A percentile compares a stretch with the other conserved stretches of the same genome.
Conservation (phyloP, 2,329 filamentous ascomycete species). For the Byssothecium circinans region DNA sequence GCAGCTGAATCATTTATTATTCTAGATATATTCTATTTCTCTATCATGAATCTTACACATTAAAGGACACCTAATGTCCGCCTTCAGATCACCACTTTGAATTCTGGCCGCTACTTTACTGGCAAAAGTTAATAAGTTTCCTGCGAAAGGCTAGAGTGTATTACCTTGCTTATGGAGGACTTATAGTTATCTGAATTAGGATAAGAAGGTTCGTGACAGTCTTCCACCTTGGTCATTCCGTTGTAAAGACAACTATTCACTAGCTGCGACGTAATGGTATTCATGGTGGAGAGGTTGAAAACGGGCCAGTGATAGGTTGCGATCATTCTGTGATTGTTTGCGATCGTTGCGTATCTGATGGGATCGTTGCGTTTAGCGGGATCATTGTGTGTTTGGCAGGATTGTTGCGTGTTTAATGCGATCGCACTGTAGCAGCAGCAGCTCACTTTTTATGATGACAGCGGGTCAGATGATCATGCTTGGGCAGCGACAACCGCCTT, state of each 20-base stretch:
- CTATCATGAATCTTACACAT: too few relatives aligned
- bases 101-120: slow-evolving; percentile 1
- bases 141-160: background rate
- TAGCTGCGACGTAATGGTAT: slow-evolving; percentile 1
- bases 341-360: too few relatives aligned
- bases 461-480: slow-evolving; percentile 1
- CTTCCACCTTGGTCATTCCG: slow-evolving; percentile 1
- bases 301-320: background rate
- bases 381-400: background rate
- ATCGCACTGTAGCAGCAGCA: background rate
- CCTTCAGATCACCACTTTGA: slow-evolving; percentile 1
- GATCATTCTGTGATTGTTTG: background rate
- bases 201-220: background rate
- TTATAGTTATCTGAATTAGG: slow-evolving; percentile 1
- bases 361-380: background rate
- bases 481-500: background rate
- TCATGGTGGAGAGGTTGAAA: slow-evolving; percentile 1
- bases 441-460: slow-evolving; percentile 1
- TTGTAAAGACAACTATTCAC: slow-evolving; percentile 1
- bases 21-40: slow-evolving; percentile 2
- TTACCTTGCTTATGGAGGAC: background rate
- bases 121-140: slow-evolving; percentile 1
- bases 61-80: background rate
- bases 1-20: background rate
- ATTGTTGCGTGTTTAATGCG: background rate